Conservation (phyloP, 2,329 filamentous ascomycete species). For the Aureobasidium musti region DNA sequence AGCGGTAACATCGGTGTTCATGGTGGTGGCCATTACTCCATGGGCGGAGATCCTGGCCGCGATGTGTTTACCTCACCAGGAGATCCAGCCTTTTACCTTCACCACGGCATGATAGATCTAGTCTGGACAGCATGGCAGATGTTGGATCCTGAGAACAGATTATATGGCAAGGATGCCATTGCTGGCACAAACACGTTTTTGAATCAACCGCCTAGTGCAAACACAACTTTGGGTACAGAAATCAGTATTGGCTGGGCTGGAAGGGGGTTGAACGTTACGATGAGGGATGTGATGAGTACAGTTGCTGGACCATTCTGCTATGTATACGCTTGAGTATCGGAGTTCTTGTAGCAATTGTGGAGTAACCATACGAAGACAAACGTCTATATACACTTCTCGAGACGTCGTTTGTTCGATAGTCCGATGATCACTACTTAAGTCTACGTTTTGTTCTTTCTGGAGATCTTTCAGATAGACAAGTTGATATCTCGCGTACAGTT, state of each 20-base stretch:
- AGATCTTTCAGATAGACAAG: too few species aligned
- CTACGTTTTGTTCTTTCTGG: too few species aligned
- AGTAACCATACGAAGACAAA: too few species aligned
- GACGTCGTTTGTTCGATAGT: too few species aligned
- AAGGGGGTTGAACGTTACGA: slow-evolving; percentile 39
- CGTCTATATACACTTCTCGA: too few species aligned
- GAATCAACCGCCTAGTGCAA: slow-evolving; percentile 46
- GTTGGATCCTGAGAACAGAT: slow-evolving; percentile 41
- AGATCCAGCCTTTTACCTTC: slow-evolving; percentile 51
- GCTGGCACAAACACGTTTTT: slow-evolving; percentile 49
- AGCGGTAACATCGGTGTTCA: slow-evolving; percentile 41
- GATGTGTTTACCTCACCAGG: slow-evolving; percentile 48
- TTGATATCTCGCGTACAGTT: too few species aligned
- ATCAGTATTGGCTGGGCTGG: slow-evolving; percentile 44
- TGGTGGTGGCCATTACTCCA: slow-evolving; percentile 49
- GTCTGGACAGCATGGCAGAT: slow-evolving; percentile 55
- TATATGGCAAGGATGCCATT: slow-evolving; percentile 44
- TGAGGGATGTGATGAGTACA: slow-evolving; percentile 45
- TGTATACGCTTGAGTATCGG: slow-evolving; percentile 38
- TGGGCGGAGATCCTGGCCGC: slow-evolving; percentile 49
- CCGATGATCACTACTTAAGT: too few species aligned
- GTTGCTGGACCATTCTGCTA: slow-evolving; percentile 51
- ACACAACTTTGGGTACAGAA: slow-evolving; percentile 46
- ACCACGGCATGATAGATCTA: slow-evolving; percentile 52
- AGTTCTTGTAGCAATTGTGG: background rate